Evolutionary conservation across 768 basidiomycete genomes (phyloP), one percentile per base, ranked within the genome.

Genomic region (Boletus rubroflammeus): DNA sequence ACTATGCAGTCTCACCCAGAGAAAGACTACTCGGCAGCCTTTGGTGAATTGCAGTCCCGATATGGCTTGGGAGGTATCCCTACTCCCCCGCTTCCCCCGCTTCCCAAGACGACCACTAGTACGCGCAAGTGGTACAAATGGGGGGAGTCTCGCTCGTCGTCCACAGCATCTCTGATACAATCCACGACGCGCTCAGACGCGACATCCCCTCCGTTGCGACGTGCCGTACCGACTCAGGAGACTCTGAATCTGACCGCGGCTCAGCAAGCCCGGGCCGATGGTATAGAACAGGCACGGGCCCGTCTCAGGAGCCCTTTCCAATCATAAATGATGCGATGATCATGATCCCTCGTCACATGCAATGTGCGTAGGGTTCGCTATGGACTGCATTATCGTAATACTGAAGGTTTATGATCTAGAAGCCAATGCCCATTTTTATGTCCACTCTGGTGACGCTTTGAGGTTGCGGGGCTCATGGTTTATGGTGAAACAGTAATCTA

Each of bases 21-120:
- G 39, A 66, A 66, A 58, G 63, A 66, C 50, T 66, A 65, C 40
- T 48, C 9, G 17, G 56, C 63, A n/a, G 60, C 65, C 3, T 65
- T 62, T 53, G 66, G 51, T 2, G 31, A 47, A n/a, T n/a, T 67
- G 23, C 65, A 66, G 31, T 32, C 31, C 9, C 55, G 49, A 38
- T 66, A 67, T 26, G 65, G 66, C 10, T 11, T 62, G 0, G 66
- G 63, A 11, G 51, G 50, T 14, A 0, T 39, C 6, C 26, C 29
- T 14, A 46, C 51, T 2, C 58, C 58, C 25, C 3, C 42, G 1
- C 47, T 56, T 2, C 58, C 58, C 25, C 3, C 42, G 1, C 47
- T 56, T 11, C 50, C 48, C 1, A 31, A 39, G 36, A n/a, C 32
- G 35, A 25, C 43, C 13, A 5, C 31, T 14, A 39, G 29, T 10